Evolutionary conservation across 2,329 filamentous ascomycete species (phyloP).

Genomic region (Epichloe uncinata): DNA sequence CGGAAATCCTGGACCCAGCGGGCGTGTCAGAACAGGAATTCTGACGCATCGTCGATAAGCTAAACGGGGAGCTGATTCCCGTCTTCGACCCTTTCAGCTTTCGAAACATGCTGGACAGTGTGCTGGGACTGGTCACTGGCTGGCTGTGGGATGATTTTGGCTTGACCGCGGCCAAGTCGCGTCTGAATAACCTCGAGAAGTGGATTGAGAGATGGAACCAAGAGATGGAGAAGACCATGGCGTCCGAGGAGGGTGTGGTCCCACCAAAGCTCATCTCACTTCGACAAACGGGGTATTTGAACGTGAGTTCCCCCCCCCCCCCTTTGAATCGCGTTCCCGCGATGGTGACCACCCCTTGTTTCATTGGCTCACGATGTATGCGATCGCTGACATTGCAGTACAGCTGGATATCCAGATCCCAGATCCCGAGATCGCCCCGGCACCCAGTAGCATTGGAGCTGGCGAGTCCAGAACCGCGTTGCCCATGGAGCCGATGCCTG

Average conservation of each 20-base stretch:
- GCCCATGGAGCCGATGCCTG: slow-evolving; percentile 19
- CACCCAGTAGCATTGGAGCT: slow-evolving; percentile 29
- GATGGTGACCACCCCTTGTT: too few relatives aligned
- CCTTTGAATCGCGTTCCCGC: background rate
- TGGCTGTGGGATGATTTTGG: slow-evolving; percentile 94
- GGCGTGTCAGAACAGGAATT: slow-evolving; percentile 80
- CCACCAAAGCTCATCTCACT: slow-evolving; percentile 65
- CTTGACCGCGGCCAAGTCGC: slow-evolving; percentile 58
- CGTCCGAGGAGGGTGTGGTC: slow-evolving; percentile 35
- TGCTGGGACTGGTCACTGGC: slow-evolving; percentile 70
- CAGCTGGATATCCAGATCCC: slow-evolving; percentile 72
- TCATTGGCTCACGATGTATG: too few relatives aligned
- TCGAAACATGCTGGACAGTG: slow-evolving; percentile 66
- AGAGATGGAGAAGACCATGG: slow-evolving; percentile 46
- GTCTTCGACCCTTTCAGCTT: slow-evolving; percentile 68
- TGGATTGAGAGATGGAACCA: slow-evolving; percentile 84
- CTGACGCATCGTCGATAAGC: slow-evolving; percentile 61
- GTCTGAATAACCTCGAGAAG: slow-evolving; percentile 55
- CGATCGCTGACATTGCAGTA: slow-evolving; percentile 7
- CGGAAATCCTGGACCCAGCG: slow-evolving; percentile 81
- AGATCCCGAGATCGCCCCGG: slow-evolving; percentile 56
- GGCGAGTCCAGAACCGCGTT: slow-evolving; percentile 23
- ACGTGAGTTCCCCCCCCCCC: too few relatives aligned
- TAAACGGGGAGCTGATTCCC: slow-evolving; percentile 65
- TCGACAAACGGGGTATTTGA: slow-evolving; percentile 79